These are phyloP conservation scores for Opeltia flavorubescens DNA, from an alignment of 495 filamentous ascomycete genomes.

Conservation along the genomic window DNA sequence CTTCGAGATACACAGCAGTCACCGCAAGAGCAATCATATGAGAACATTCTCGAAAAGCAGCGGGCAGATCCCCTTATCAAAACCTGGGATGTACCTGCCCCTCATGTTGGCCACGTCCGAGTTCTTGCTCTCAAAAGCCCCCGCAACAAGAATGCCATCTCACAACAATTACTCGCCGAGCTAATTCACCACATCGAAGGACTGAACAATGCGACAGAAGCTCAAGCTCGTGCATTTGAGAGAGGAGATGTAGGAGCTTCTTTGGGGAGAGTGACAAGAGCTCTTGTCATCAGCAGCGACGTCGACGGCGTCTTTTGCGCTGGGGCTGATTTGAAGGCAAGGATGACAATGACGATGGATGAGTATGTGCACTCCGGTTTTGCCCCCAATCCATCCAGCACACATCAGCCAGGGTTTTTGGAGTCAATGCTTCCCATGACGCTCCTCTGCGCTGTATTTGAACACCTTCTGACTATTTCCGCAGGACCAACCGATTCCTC, in stretches of 20 bases:
- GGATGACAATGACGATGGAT: constrained; percentile 53
- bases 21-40: neutral
- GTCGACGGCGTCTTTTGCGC: constrained; percentile 78
- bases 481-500: constrained; percentile 65
- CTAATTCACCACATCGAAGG: constrained; percentile 54
- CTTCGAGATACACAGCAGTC: too few relatives aligned
- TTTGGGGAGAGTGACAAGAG: constrained; percentile 47
- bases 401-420: too few relatives aligned
- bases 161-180: constrained; percentile 53
- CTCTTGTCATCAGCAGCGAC: constrained; percentile 64
- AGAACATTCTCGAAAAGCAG: neutral
- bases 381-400: neutral
- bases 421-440: neutral
- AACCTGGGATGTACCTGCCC: constrained; percentile 57
- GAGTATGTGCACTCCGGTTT: constrained; percentile 35
- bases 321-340: constrained; percentile 87
- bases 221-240: constrained; percentile 2
- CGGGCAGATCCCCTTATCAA: constrained; percentile 43
- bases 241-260: constrained; percentile 5
- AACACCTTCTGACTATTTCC: neutral
- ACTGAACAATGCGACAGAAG: constrained; percentile 44
- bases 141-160: constrained; percentile 77
- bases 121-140: constrained; percentile 80
- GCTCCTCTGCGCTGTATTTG: neutral
- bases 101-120: constrained; percentile 70